Evolutionary conservation across 1,139 yeast species (phyloP), one percentile per base, ranked within the genome.

Genomic region (Magnusiomyces fungicola): DNA sequence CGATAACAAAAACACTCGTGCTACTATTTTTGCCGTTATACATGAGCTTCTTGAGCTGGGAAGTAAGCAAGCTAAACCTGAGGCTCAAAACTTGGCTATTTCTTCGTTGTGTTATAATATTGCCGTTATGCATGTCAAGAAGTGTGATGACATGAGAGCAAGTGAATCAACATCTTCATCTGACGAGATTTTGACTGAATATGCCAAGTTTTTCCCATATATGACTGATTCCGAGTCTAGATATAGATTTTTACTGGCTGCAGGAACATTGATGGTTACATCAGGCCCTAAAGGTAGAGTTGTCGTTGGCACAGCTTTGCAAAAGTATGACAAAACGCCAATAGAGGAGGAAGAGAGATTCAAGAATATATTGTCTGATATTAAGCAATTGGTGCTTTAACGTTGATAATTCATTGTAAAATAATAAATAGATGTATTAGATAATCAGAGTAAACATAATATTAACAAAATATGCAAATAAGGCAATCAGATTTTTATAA

Each of bases 101-200:
- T 66, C 83, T 0, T 78, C 87, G 0, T 62, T 81, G 48, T 52
- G 79, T 5, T 64, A 80, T 53, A 80, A 82, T 60, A 76, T 73
- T 53, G 66, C 79, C 1, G 70, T 71, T 2, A 59, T 69, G 45
- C 58, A 66, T 4, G 43, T 22, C 32, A 48, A 44, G 19, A 56
- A 62, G 18, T n/a, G n/a, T n/a, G n/a, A n/a, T n/a, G n/a, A n/a
- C n/a, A n/a, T n/a, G n/a, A n/a, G n/a, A n/a, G 58, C 56, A 25
- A 59, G 57, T 43, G 56, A 58, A 12, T 58, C 54, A 25, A 51
- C 36, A 48, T 19, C 46, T 32, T 40, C 47, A n/a, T 52, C 50
- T 24, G 56, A 53, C 18, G 49, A 40, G 14, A 27, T 41, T 55
- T 53, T 3, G 58, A 61, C 36, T 56, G 62, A 53, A 59, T 63